Evolutionary conservation across 495 filamentous ascomycete species (phyloP).

Genomic region (Schizothecium vesticola): DNA sequence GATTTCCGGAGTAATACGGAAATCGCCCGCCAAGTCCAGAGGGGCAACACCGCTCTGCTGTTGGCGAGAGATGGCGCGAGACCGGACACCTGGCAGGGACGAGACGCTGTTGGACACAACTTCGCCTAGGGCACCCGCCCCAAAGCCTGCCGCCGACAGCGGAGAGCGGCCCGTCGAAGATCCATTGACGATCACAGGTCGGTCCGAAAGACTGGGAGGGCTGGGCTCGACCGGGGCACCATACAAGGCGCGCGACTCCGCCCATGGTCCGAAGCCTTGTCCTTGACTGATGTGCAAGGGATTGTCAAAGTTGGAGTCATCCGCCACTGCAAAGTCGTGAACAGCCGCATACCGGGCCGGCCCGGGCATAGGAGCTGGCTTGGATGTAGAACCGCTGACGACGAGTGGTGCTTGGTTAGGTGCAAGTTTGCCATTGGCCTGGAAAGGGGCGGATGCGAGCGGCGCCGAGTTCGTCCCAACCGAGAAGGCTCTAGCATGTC

Average conservation of each 20-base stretch:
- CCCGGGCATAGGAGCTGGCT: conserved; percentile 16
- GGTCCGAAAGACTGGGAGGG: conserved; percentile 31
- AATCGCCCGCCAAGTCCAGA: conserved; percentile 40
- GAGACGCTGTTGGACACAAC: conserved; percentile 16
- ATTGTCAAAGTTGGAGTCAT: conserved; percentile 33
- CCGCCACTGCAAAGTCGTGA: conserved; percentile 20
- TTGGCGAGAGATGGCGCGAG: conserved; percentile 30
- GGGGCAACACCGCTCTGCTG: conserved; percentile 40
- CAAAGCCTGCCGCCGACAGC: conserved; percentile 1
- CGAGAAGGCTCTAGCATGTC: conserved; percentile 42
- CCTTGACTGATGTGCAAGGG: conserved; percentile 38
- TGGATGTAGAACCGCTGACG: conserved; percentile 41
- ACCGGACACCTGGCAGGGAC: conserved; percentile 18
- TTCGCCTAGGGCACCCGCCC: conserved; percentile 23
- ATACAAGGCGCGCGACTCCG: conserved; percentile 19
- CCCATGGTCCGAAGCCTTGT: conserved; percentile 15
- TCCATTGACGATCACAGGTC: conserved; percentile 48
- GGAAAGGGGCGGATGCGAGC: conserved; percentile 29
- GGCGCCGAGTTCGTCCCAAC: conserved; percentile 37
- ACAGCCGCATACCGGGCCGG: conserved; percentile 16
- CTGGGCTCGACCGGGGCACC: conserved; percentile 17
- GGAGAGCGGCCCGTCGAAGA: conserved; percentile 31
- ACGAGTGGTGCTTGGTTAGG: conserved; percentile 37
- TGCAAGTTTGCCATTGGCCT: conserved; percentile 22
- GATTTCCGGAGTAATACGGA: conserved; percentile 29